Percentiles rank a stretch among this genome's conserved stretches.
Evolutionary conservation across 202 grass and related monocot species (phyloP).

Genomic region (Setaria italica): DNA sequence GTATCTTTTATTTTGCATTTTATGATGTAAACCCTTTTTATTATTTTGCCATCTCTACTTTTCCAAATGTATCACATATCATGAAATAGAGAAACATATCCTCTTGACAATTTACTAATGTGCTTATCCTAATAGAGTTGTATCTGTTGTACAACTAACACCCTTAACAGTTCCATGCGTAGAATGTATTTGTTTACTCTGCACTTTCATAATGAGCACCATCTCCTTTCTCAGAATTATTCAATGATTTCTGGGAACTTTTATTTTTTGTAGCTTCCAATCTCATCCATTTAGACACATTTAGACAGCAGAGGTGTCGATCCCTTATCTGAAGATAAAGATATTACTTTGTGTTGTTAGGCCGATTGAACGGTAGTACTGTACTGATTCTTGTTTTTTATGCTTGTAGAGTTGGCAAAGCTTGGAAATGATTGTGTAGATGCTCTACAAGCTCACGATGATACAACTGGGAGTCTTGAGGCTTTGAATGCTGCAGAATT

Average conservation of each 20-base stretch:
- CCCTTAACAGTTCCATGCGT: slow-evolving; percentile 16
- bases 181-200: slow-evolving; percentile 24
- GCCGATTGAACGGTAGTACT: not conserved
- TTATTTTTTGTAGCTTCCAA: not conserved
- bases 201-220: not conserved
- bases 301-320: not conserved
- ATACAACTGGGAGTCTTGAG: slow-evolving; percentile 64
- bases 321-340: not conserved
- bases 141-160: not conserved
- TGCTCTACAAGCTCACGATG: slow-evolving; percentile 82
- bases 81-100: too few relatives aligned
- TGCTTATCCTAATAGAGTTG: not conserved
- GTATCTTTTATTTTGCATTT: slow-evolving; percentile 1
- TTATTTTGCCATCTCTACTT: not conserved
- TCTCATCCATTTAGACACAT: not conserved
- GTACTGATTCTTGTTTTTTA: slow-evolving; percentile 6
- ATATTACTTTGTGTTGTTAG: not conserved
- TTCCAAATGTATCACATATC: too few relatives aligned
- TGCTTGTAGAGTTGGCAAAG: slow-evolving; percentile 69
- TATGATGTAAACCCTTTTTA: not conserved
- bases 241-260: not conserved
- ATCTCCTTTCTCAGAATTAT: not conserved
- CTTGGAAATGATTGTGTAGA: slow-evolving; percentile 82
- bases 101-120: too few relatives aligned
- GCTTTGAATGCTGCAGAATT: slow-evolving; percentile 68